These are phyloP conservation scores for Neurospora sp. DNA, from an alignment of 495 filamentous ascomycete genomes.

Conservation along the genomic window DNA sequence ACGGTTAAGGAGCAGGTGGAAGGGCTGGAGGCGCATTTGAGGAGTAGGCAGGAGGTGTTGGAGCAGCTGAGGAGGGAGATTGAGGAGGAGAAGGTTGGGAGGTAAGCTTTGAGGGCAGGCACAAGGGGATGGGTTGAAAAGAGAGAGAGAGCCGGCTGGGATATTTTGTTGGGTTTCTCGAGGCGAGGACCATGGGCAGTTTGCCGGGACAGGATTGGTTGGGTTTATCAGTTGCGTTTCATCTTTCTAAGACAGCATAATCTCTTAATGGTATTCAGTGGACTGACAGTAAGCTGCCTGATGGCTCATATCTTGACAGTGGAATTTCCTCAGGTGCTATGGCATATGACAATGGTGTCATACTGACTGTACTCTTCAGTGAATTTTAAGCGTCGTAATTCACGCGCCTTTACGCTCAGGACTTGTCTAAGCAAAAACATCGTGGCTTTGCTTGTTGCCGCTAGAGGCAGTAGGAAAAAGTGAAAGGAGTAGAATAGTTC, in stretches of 20 bases:
- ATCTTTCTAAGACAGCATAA: not conserved
- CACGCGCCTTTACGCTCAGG: not conserved
- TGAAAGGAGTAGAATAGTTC: not conserved
- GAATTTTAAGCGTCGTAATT: not conserved
- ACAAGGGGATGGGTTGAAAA: not conserved
- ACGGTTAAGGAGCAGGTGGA: slow-evolving; percentile 70
- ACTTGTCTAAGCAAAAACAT: not conserved
- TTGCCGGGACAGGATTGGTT: not conserved
- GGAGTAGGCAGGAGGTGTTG: slow-evolving; percentile 46
- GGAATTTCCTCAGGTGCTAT: too few species aligned
- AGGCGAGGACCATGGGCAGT: not conserved
- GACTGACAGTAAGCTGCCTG: not conserved
- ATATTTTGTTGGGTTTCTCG: not conserved
- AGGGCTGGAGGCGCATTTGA: slow-evolving; percentile 54
- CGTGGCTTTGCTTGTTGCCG: not conserved
- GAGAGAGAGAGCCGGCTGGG: not conserved
- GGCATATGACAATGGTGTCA: too few species aligned
- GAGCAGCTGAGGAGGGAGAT: slow-evolving; percentile 48
- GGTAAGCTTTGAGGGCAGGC: slow-evolving; percentile 10
- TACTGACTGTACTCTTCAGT: not conserved
- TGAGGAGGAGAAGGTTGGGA: slow-evolving; percentile 52
- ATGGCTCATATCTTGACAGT: not conserved
- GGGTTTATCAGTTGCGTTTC: not conserved
- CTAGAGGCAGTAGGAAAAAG: not conserved
- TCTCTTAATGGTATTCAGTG: not conserved